Percentiles rank a stretch among this genome's conserved stretches.
Evolutionary conservation across 148 eudicot species (phyloP).

Genomic region (Rhododendron molle): DNA sequence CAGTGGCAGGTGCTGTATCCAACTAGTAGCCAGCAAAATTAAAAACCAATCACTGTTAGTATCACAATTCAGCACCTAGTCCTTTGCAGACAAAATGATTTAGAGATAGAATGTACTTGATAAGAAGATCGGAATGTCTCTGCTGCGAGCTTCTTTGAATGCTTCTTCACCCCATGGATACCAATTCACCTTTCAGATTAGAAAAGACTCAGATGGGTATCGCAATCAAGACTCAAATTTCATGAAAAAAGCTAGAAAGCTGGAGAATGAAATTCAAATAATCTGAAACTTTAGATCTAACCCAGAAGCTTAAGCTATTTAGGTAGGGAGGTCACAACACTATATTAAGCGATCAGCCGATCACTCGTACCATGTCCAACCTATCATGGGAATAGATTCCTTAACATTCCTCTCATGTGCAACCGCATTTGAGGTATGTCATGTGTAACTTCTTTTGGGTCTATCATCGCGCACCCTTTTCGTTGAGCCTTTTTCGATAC

Average conservation of each 20-base stretch:
- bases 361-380: not conserved
- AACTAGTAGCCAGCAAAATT: conserved; percentile 41
- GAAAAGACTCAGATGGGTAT: not conserved
- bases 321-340: not conserved
- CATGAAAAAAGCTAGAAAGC: not conserved
- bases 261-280: not conserved
- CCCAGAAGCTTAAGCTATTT: not conserved
- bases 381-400: not conserved
- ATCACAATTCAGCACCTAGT: conserved; percentile 10
- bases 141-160: conserved; percentile 77
- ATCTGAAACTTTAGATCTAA: not conserved
- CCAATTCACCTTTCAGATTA: conserved; percentile 78
- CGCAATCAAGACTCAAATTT: not conserved
- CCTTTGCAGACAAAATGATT: not conserved
- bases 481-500: not conserved
- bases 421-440: not conserved
- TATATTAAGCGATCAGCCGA: not conserved
- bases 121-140: conserved; percentile 86
- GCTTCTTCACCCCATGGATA: conserved; percentile 99
- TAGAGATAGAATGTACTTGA: conserved; percentile 53
- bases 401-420: not conserved
- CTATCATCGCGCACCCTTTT: not conserved
- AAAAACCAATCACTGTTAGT: conserved; percentile 20
- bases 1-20: conserved; percentile 99
- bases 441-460: not conserved